Conservation (phyloP, 352 stramenopile genomes). For the Lagenidium giganteum region DNA sequence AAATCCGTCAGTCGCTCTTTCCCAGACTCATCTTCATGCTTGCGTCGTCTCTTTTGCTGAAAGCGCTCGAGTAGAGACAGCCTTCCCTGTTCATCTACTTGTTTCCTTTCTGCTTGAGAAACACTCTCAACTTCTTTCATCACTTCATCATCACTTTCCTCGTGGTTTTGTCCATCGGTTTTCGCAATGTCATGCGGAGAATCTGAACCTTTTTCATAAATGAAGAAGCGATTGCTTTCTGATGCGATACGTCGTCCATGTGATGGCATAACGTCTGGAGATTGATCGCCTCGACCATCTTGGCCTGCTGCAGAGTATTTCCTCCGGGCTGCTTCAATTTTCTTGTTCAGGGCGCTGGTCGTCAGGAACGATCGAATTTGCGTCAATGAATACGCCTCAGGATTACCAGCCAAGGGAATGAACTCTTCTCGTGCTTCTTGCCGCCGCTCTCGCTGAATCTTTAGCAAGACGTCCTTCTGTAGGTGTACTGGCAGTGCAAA, state of each 20-base stretch:
- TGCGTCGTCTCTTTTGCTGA: conserved; percentile 9
- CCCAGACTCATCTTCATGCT: conserved; percentile 10
- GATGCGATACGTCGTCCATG: conserved; percentile 80
- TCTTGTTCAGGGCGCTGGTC: conserved; percentile 86
- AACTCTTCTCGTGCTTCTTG: conserved; percentile 92
- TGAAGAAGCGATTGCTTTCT: conserved; percentile 63
- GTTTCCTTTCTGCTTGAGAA: conserved; percentile 7
- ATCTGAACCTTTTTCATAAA: conserved; percentile 51
- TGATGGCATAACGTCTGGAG: conserved; percentile 1
- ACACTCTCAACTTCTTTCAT: background rate
- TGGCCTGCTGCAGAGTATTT: conserved; percentile 12
- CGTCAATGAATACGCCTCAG: conserved; percentile 92
- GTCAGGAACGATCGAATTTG: conserved; percentile 96
- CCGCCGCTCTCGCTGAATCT: conserved; percentile 84
- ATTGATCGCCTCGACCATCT: background rate
- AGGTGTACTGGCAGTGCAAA: conserved; percentile 83
- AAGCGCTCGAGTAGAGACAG: conserved; percentile 17
- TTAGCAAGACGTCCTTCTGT: conserved; percentile 91
- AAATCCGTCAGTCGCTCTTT: conserved; percentile 30
- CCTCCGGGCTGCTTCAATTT: conserved; percentile 57
- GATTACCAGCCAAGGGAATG: conserved; percentile 93
- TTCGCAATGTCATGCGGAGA: too few species aligned
- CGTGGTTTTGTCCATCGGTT: conserved; percentile 6
- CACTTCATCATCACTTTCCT: conserved; percentile 3
- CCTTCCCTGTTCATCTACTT: conserved; percentile 12